A percentile compares a stretch with the other conserved stretches of the same genome.
phyloP scores from a whole-genome alignment of 2,329 filamentous ascomycete species.

The Pyricularia pennisetigena region DNA sequence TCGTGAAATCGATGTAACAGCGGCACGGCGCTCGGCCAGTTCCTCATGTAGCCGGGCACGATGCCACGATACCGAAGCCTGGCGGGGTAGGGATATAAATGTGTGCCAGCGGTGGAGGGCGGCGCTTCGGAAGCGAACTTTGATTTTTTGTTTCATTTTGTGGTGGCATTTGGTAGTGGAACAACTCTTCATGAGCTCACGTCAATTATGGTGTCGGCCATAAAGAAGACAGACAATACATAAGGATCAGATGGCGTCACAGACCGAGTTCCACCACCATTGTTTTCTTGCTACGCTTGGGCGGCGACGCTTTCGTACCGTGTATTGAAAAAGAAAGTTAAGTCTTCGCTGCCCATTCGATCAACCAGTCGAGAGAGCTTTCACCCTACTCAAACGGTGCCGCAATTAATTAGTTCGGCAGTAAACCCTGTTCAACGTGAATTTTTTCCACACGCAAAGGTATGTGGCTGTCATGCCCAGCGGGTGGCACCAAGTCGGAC shows the following conservation, averaged over 20 bases:
- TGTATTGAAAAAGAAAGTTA: not conserved
- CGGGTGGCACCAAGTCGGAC: too few relatives aligned
- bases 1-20: constrained; percentile 17
- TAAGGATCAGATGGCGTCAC: not conserved
- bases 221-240: not conserved
- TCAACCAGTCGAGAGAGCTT: not conserved
- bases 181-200: not conserved
- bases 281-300: not conserved
- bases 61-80: constrained; percentile 26
- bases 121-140: not conserved
- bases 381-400: too few relatives aligned
- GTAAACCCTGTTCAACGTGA: too few relatives aligned
- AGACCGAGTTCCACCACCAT: not conserved
- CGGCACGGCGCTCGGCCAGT: constrained; percentile 21
- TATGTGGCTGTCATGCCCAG: too few relatives aligned
- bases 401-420: too few relatives aligned
- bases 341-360: not conserved
- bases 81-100: constrained; percentile 16
- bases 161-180: not conserved
- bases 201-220: not conserved
- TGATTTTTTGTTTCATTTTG: not conserved
- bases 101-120: constrained; percentile 1
- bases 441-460: too few relatives aligned
- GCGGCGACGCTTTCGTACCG: not conserved
- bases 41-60: constrained; percentile 27